These are phyloP conservation scores for Aegilops speltoides DNA, from an alignment of 176 grass and related monocot genomes.

Conservation along the genomic window DNA sequence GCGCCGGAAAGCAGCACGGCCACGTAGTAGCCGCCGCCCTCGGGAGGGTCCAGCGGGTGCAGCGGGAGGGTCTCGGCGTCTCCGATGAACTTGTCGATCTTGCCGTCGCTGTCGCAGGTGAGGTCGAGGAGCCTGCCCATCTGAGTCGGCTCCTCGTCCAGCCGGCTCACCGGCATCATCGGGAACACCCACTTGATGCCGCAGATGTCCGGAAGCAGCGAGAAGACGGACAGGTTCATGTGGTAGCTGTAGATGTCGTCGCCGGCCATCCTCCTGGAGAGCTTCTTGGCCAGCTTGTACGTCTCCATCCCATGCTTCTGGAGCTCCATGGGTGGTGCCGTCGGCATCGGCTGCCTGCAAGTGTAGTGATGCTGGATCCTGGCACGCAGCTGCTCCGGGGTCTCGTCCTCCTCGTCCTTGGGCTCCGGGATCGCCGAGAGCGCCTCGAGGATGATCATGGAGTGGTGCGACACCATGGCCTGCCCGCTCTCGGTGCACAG, in stretches of 20 bases:
- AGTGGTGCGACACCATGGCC: no score
- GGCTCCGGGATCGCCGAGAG: no score
- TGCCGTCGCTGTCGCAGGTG: constrained; percentile 42
- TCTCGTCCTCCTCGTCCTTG: no score
- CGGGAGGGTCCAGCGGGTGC: background rate
- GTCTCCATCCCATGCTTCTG: constrained; percentile 27
- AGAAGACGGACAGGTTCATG: constrained; percentile 52
- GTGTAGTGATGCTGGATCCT: no score
- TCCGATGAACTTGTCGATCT: constrained; percentile 35
- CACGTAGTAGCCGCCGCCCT: constrained; percentile 25
- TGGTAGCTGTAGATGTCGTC: constrained; percentile 34
- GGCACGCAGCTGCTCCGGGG: no score
- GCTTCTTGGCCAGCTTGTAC: constrained; percentile 6
- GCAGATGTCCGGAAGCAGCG: constrained; percentile 21
- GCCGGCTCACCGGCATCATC: constrained; percentile 36
- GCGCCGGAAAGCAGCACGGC: background rate
- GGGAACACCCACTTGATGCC: constrained; percentile 31
- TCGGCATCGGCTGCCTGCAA: no score
- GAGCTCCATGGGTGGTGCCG: constrained; percentile 4
- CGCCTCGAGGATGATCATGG: no score
- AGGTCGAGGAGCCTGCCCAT: constrained; percentile 31
- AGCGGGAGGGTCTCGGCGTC: constrained; percentile 18
- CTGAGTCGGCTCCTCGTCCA: constrained; percentile 1
- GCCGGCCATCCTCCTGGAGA: background rate
- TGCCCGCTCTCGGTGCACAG: no score